These are phyloP conservation scores for Coemansia sp. DNA, from an alignment of 192 early-diverging fungal species.

Conservation along the genomic window DNA sequence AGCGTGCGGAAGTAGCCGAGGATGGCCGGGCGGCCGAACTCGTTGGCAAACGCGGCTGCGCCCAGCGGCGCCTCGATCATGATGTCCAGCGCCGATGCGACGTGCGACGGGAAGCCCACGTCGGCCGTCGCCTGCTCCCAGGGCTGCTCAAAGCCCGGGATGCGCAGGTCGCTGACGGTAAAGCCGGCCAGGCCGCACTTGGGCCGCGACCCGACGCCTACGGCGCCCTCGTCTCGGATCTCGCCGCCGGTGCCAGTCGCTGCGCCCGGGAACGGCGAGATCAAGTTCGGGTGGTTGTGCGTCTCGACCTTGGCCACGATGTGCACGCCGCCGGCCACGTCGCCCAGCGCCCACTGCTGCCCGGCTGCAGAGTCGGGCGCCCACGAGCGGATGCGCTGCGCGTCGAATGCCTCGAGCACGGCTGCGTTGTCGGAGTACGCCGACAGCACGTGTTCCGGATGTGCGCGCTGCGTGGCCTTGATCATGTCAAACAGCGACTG, in stretches of 20 bases:
- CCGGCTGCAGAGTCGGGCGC: slow-evolving; percentile 12
- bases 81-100: slow-evolving; percentile 91
- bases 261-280: slow-evolving; percentile 97
- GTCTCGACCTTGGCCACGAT: slow-evolving; percentile 98
- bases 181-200: slow-evolving; percentile 96
- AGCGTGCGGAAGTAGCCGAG: slow-evolving; percentile 98
- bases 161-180: slow-evolving; percentile 90
- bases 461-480: slow-evolving; percentile 80
- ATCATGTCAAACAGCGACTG: slow-evolving; percentile 96
- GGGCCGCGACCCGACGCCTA: slow-evolving; percentile 92
- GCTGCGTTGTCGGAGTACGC: slow-evolving; percentile 99
- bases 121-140: slow-evolving; percentile 77
- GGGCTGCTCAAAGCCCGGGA: slow-evolving; percentile 85
- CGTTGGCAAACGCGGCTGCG: slow-evolving; percentile 98
- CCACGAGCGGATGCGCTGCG: slow-evolving; percentile 42
- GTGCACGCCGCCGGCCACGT: slow-evolving; percentile 59
- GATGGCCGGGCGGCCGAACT: slow-evolving; percentile 94
- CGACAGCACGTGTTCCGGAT: slow-evolving; percentile 82
- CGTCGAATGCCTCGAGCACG: slow-evolving; percentile 63
- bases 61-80: slow-evolving; percentile 98
- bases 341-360: slow-evolving; percentile 34
- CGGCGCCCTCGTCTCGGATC: slow-evolving; percentile 99
- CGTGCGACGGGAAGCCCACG: slow-evolving; percentile 81
- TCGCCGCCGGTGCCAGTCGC: slow-evolving; percentile 99
- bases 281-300: slow-evolving; percentile 99